Base-by-base conservation (phyloP, 306 rosid species). In the Cyamopsis tetragonoloba region DNA sequence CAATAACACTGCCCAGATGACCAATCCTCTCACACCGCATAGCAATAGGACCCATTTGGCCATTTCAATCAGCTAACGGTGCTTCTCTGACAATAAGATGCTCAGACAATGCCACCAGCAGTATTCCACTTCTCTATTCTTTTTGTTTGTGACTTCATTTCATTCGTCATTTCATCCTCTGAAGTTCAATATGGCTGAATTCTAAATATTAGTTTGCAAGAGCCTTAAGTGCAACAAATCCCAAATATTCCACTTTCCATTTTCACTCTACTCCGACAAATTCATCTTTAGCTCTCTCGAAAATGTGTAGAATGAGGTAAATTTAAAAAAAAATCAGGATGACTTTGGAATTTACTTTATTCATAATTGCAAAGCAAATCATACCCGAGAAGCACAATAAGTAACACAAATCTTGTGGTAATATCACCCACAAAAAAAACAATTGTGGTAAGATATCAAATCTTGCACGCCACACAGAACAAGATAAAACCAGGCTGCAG, bases 361-460 rank as follows among this genome's bases (percentile, higher is more conserved):
- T 34, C 8, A 56, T 8, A 31, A 26, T 18, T 43, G 22, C 54
- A 63, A 43, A 53, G 67, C 55, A 63, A 14, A 37, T 37, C 12
- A 14, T 31, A 48, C 37, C 51, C 68, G 19, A 69, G 35, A 69
- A 20, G 43, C 46, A 56, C 9, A 30, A 35, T 18, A 53, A 38
- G 30, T 24, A 57, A 62, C 72, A 50, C 12, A 30, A n/a, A n/a
- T 26, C 5, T 69, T 13, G 35, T 15, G 57, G 58, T 57, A 20
- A n/a, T n/a, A n/a, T n/a, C n/a, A n/a, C n/a, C n/a, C n/a, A n/a
- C n/a, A n/a, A n/a, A n/a, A n/a, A n/a, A n/a, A n/a, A n/a, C n/a
- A n/a, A n/a, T n/a, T n/a, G n/a, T n/a, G n/a, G n/a, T n/a, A 64
- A 65, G 62, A 43, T 67, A 67, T 26, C 66, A 66, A 61, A 73